Conservation (phyloP, 2,329 filamentous ascomycete species). For the Chalaropsis ovoidea region DNA sequence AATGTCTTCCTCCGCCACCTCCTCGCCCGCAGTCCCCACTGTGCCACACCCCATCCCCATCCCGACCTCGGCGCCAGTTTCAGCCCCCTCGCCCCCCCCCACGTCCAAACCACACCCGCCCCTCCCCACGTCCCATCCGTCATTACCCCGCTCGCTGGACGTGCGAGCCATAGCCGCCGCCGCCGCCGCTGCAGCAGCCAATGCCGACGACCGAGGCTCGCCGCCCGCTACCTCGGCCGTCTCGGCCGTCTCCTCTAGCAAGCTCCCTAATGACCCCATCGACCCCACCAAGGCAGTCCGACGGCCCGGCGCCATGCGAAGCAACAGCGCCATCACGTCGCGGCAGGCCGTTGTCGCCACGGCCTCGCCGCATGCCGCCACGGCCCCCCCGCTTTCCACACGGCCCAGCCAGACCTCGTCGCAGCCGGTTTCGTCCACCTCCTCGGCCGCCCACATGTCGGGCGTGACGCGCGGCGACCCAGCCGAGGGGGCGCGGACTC, state of each 20-base stretch:
- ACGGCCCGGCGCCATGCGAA: conserved; percentile 41
- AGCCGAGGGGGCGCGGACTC: conserved; percentile 27
- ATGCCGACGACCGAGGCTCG: conserved; percentile 28
- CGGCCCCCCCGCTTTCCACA: conserved; percentile 15
- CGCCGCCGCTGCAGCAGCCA: conserved; percentile 5
- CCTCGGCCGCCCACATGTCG: conserved; percentile 27
- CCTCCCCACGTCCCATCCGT: conserved; percentile 26
- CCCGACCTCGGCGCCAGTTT: conserved; percentile 23
- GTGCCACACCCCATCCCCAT: conserved; percentile 27
- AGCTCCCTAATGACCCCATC: conserved; percentile 26
- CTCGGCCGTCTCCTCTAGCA: conserved; percentile 24
- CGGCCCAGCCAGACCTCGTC: conserved; percentile 18
- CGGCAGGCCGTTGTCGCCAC: conserved; percentile 27
- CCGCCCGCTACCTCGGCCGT: conserved; percentile 28
- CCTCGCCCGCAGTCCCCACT: conserved; percentile 30
- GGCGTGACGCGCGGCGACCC: conserved; percentile 26
- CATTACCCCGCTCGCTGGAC: conserved; percentile 22
- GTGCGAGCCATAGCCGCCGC: not conserved
- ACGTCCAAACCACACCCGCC: conserved; percentile 29
- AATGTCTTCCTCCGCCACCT: conserved; percentile 39
- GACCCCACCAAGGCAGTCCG: conserved; percentile 28
- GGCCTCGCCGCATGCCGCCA: not conserved
- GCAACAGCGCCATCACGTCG: conserved; percentile 44
- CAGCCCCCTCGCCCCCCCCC: conserved; percentile 20
- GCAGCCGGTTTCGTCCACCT: conserved; percentile 9